phyloP scores from a whole-genome alignment of 352 stramenopile species.

The Phytophthora uliginosa region DNA sequence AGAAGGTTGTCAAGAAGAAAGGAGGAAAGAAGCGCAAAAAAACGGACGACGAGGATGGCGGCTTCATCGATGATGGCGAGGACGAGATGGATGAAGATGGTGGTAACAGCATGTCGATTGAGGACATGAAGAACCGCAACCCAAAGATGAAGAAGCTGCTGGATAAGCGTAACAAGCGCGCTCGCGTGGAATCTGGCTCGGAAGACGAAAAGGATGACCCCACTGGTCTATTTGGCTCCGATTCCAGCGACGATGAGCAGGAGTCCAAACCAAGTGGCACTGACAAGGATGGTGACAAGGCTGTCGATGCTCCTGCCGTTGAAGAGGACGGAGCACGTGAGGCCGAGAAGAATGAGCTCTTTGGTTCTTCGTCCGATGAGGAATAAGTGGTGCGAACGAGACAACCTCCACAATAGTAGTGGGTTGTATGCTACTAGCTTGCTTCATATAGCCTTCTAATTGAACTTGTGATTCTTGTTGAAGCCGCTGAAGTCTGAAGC shows the following conservation, averaged over 20 bases:
- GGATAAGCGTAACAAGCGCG: slow-evolving; percentile 87
- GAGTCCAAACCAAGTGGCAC: slow-evolving; percentile 28
- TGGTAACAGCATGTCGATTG: slow-evolving; percentile 80
- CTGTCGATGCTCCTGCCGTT: slow-evolving; percentile 5
- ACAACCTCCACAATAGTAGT: slow-evolving; percentile 1
- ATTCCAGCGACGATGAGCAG: slow-evolving; percentile 83
- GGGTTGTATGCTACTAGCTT: slow-evolving; percentile 11
- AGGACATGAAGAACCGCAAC: slow-evolving; percentile 93
- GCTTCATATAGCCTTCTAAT: slow-evolving; percentile 7
- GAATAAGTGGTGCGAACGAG: slow-evolving; percentile 53
- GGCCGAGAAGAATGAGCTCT: slow-evolving; percentile 86
- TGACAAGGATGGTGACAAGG: slow-evolving; percentile 30
- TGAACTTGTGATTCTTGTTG: slow-evolving; percentile 11
- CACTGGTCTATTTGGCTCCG: slow-evolving; percentile 83
- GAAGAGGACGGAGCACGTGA: slow-evolving; percentile 41
- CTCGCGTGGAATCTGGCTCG: slow-evolving; percentile 53
- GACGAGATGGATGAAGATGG: slow-evolving; percentile 72
- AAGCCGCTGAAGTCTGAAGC: neutral
- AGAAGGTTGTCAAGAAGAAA: slow-evolving; percentile 80
- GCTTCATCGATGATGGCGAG: slow-evolving; percentile 73
- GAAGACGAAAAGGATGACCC: slow-evolving; percentile 77
- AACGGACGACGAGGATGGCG: slow-evolving; percentile 71
- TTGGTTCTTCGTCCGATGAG: slow-evolving; percentile 85
- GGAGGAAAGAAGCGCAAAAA: slow-evolving; percentile 86
- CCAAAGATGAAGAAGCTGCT: slow-evolving; percentile 88